Conservation (phyloP, 2,329 filamentous ascomycete genomes). For the Diaporthe ampelina region DNA sequence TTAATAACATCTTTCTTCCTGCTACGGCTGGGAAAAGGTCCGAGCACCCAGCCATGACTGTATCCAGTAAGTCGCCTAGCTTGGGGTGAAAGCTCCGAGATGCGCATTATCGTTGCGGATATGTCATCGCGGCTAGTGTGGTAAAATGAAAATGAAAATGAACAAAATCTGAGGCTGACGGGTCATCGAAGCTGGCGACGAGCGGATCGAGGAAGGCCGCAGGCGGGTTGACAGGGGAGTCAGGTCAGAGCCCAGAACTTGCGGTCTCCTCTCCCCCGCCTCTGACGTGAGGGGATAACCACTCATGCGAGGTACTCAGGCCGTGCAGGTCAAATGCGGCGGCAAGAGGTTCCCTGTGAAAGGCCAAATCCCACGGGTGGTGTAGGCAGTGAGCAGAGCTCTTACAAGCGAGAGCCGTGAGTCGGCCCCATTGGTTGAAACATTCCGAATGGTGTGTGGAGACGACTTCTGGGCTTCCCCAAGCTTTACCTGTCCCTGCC, state of each 20-base stretch:
- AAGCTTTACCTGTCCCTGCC: slow-evolving; percentile 19
- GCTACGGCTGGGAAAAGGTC: slow-evolving; percentile 23
- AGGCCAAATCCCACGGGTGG: slow-evolving; percentile 50
- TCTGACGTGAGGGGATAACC: slow-evolving; percentile 21
- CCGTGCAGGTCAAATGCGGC: slow-evolving; percentile 45
- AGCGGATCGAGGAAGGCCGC: slow-evolving; percentile 4
- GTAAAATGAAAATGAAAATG: slow-evolving; percentile 18
- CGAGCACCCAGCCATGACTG: slow-evolving; percentile 22
- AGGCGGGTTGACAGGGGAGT: slow-evolving; percentile 3
- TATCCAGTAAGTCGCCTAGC: slow-evolving; percentile 5
- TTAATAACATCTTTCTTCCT: slow-evolving; percentile 7
- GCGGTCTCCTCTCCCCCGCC: slow-evolving; percentile 16
- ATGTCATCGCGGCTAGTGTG: slow-evolving; percentile 36
- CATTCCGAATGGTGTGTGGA: slow-evolving; percentile 39
- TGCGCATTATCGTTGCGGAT: neutral
- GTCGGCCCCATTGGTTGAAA: slow-evolving; percentile 36
- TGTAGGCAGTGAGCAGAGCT: slow-evolving; percentile 38
- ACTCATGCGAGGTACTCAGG: slow-evolving; percentile 30
- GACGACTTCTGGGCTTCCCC: slow-evolving; percentile 12
- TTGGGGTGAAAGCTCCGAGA: slow-evolving; percentile 15
- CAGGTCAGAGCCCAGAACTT: slow-evolving; percentile 23
- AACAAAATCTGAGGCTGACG: slow-evolving; percentile 13
- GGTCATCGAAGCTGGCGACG: slow-evolving; percentile 18
- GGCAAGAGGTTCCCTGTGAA: slow-evolving; percentile 56
- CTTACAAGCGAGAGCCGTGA: slow-evolving; percentile 25